These are phyloP conservation scores for Myrica gale DNA, from an alignment of 306 rosid genomes.

Conservation along the genomic window DNA sequence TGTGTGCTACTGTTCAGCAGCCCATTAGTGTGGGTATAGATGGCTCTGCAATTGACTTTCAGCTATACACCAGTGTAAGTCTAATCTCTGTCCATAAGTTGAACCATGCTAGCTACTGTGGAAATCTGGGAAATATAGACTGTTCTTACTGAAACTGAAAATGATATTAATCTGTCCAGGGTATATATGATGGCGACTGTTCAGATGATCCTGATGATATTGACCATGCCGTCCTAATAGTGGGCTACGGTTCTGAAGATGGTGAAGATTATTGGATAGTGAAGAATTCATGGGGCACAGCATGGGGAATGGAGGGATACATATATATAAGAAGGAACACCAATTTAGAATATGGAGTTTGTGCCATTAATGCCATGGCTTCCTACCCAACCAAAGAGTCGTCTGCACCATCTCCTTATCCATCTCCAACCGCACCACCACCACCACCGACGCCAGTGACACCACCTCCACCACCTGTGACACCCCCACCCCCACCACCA, in stretches of 20 bases:
- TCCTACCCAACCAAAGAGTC: constrained; percentile 74
- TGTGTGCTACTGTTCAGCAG: constrained; percentile 62
- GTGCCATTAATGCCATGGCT: constrained; percentile 71
- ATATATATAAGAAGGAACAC: constrained; percentile 62
- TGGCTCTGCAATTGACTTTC: constrained; percentile 67
- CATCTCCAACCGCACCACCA: constrained; percentile 56
- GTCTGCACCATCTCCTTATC: constrained; percentile 45
- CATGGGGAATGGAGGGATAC: constrained; percentile 73
- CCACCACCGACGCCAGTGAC: constrained; percentile 38
- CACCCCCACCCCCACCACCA: constrained; percentile 31
- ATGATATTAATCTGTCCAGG: constrained; percentile 38
- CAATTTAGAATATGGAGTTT: constrained; percentile 52
- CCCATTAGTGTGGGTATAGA: constrained; percentile 71
- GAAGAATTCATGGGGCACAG: constrained; percentile 84
- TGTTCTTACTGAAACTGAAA: not conserved
- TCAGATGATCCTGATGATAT: constrained; percentile 63
- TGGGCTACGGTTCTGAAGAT: constrained; percentile 71
- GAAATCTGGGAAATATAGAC: constrained; percentile 1
- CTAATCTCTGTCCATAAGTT: not conserved
- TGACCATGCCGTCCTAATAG: constrained; percentile 69
- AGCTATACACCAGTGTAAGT: constrained; percentile 69
- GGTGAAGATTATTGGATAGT: constrained; percentile 78
- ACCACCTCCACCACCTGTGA: constrained; percentile 20
- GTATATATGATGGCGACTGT: constrained; percentile 77
- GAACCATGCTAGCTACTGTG: not conserved